Percentiles rank a stretch among this genome's conserved stretches.
Conservation (phyloP, 257 asterid species). For the Parsonsia alboflavescens region DNA sequence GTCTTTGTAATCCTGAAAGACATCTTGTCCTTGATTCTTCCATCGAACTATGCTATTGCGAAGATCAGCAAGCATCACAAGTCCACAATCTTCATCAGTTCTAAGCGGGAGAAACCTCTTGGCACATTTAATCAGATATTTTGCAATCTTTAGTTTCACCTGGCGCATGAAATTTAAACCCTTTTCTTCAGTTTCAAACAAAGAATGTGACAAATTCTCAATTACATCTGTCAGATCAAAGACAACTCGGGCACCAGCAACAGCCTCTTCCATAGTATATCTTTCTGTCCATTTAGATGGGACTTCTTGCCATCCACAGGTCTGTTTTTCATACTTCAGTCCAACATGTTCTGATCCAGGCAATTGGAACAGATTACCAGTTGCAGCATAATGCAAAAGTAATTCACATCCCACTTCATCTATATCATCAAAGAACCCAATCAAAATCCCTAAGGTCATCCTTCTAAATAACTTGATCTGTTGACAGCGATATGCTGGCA, state of each 20-base stretch:
- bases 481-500: conserved; percentile 22
- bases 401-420: conserved; percentile 42
- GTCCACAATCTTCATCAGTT: conserved; percentile 25
- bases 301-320: conserved; percentile 18
- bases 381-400: conserved; percentile 68
- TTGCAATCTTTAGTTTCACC: conserved; percentile 43
- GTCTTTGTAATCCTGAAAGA: conserved; percentile 35
- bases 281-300: conserved; percentile 28
- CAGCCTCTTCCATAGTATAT: conserved; percentile 46
- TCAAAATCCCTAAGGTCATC: conserved; percentile 59
- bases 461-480: conserved; percentile 43
- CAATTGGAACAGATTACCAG: conserved; percentile 37
- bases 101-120: conserved; percentile 41
- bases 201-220: conserved; percentile 35
- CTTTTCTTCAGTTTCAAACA: conserved; percentile 59
- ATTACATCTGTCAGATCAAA: conserved; percentile 52
- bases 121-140: conserved; percentile 52
- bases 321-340: conserved; percentile 32
- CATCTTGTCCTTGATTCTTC: conserved; percentile 53
- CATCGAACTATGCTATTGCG: conserved; percentile 42
- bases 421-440: conserved; percentile 35
- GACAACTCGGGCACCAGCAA: conserved; percentile 53
- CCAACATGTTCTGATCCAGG: conserved; percentile 27
- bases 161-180: conserved; percentile 35
- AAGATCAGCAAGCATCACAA: conserved; percentile 47